Conservation (phyloP, 805 yeast genomes). For the Candida insectalens region DNA sequence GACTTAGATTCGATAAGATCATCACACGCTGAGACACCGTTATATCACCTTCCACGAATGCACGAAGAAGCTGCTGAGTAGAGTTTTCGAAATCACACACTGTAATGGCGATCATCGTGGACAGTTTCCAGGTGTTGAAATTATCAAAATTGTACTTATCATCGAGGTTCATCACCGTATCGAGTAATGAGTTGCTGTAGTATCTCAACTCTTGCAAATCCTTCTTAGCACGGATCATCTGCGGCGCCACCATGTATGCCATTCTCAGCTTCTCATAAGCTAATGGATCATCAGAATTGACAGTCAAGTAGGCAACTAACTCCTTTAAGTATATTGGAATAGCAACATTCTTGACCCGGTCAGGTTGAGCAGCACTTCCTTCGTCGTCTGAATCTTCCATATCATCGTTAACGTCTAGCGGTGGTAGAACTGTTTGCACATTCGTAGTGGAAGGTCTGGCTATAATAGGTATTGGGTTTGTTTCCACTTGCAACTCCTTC, state of each 20-base stretch:
- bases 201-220: slow-evolving; percentile 53
- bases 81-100: slow-evolving; percentile 33
- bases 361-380: slow-evolving; percentile 35
- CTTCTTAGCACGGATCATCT: slow-evolving; percentile 57
- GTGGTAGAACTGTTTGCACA: background rate
- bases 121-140: slow-evolving; percentile 60
- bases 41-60: slow-evolving; percentile 62
- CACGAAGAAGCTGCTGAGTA: slow-evolving; percentile 35
- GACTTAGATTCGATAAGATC: slow-evolving; percentile 56
- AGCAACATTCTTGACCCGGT: slow-evolving; percentile 25
- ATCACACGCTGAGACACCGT: slow-evolving; percentile 72
- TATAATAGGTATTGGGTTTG: background rate
- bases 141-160: slow-evolving; percentile 46
- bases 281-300: slow-evolving; percentile 31
- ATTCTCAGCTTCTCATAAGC: slow-evolving; percentile 39
- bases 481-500: background rate
- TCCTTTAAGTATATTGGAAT: slow-evolving; percentile 69
- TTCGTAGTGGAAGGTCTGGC: too few relatives aligned
- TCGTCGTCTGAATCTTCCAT: slow-evolving; percentile 36
- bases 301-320: slow-evolving; percentile 44
- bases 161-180: slow-evolving; percentile 39
- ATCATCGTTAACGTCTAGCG: slow-evolving; percentile 14
- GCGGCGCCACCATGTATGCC: slow-evolving; percentile 45
- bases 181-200: slow-evolving; percentile 46
- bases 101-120: slow-evolving; percentile 54